Base-by-base conservation (phyloP, 495 filamentous ascomycete species). In the Amorphotheca resinae region DNA sequence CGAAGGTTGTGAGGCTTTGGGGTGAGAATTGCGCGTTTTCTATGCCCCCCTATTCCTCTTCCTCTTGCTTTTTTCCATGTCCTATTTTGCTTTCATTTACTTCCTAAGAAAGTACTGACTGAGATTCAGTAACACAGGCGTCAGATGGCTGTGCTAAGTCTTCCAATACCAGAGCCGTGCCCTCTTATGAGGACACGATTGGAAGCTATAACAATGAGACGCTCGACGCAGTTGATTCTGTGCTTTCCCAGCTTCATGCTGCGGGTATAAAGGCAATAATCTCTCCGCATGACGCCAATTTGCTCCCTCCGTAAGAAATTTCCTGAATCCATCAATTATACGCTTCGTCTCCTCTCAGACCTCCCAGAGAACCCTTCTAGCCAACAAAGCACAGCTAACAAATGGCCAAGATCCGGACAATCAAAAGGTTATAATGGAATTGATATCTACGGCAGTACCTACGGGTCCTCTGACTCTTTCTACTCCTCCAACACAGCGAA, bases 181-280 rank as follows among this genome's bases (percentile, higher is more conserved):
- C 44, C 6, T 32, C 40, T 15, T 48, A 59, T 31, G 62, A 65
- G 47, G 42, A 22, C 12, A 45, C 44, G 1, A 46, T 65, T 16
- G 61, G 61, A 20, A 43, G 38, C 11, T 65, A 55, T 43, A 52
- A 64, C 39, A 46, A 46, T 30, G 41, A 41, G 12, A 51, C 54
- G 1, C 55, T 65, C 31, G 54, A 57, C 33, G 57, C 56, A 22
- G 35, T 64, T 26, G 62, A 65, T 41, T 50, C 46, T 9, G 57
- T 59, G 5, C 38, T 64, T 30, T 33, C 38, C 8, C 52, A 60
- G 28, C 45, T 64, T 6, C 35, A 44, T 8, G 20, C 44, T 36
- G 57, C 59, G 37, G 58, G 59, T 22, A 64, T 65, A 38, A 64
- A 65, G 40, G 51, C 58, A 17, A 60, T 64, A 44, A 60, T 65